These are phyloP conservation scores for Gnomoniopsis sp. DNA, from an alignment of 2,329 filamentous ascomycete species.

Conservation along the genomic window DNA sequence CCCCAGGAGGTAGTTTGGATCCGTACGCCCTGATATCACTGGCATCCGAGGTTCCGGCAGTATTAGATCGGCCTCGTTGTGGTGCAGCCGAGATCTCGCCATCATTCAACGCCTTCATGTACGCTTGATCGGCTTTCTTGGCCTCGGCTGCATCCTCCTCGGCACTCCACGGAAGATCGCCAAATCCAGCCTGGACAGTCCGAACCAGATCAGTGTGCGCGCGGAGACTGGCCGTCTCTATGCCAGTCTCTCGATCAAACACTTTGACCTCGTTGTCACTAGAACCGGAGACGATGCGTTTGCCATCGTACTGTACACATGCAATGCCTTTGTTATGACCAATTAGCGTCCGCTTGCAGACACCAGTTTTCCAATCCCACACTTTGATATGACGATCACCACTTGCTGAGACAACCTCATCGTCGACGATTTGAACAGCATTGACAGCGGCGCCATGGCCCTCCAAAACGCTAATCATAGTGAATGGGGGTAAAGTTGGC, in stretches of 20 bases:
- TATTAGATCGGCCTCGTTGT: constrained; percentile 44
- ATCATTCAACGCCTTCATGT: constrained; percentile 57
- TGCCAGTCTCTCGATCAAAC: constrained; percentile 80
- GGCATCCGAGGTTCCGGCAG: constrained; percentile 71
- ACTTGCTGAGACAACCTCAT: constrained; percentile 90
- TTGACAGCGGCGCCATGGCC: constrained; percentile 93
- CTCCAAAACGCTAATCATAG: constrained; percentile 72
- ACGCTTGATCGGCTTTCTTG: constrained; percentile 67
- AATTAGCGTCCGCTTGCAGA: constrained; percentile 72
- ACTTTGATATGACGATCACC: constrained; percentile 92
- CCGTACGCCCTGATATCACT: constrained; percentile 76
- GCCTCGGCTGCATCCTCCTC: constrained; percentile 73
- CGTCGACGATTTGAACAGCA: constrained; percentile 82
- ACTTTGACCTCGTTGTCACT: constrained; percentile 96
- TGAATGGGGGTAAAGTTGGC: constrained; percentile 61
- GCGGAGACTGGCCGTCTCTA: constrained; percentile 83
- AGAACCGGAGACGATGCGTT: constrained; percentile 90
- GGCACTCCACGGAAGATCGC: constrained; percentile 77
- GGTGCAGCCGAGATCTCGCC: constrained; percentile 41
- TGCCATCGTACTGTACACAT: constrained; percentile 93
- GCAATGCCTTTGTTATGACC: constrained; percentile 95
- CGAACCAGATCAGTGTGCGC: constrained; percentile 83
- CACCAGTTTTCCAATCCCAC: constrained; percentile 83
- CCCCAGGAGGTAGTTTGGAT: constrained; percentile 84
- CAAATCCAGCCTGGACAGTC: constrained; percentile 93